These are phyloP conservation scores for Lepidopterella palustris DNA, from an alignment of 495 filamentous ascomycete genomes.

Conservation along the genomic window DNA sequence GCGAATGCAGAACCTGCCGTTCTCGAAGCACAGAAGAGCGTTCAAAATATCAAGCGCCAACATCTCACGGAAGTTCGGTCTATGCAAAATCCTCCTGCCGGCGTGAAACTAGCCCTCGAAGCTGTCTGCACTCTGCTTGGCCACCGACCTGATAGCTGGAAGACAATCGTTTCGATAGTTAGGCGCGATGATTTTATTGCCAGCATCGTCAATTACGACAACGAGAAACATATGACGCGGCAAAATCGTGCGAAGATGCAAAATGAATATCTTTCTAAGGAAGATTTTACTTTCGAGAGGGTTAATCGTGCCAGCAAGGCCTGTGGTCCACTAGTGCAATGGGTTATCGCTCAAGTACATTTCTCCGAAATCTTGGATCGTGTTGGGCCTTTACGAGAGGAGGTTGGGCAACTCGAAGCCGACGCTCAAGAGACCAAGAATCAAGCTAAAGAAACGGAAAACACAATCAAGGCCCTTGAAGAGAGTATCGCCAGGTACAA, in stretches of 20 bases:
- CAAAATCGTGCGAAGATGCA: constrained; percentile 79
- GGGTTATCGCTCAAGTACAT: constrained; percentile 94
- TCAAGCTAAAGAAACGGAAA: constrained; percentile 83
- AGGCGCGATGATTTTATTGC: constrained; percentile 94
- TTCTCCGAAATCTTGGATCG: constrained; percentile 95
- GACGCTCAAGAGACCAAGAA: constrained; percentile 89
- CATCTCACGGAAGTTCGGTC: constrained; percentile 96
- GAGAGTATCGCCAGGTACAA: constrained; percentile 94
- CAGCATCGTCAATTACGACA: constrained; percentile 96
- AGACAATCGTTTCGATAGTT: constrained; percentile 77
- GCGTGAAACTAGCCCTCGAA: constrained; percentile 87
- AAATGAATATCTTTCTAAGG: constrained; percentile 81
- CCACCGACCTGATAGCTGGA: constrained; percentile 86
- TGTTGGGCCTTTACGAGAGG: constrained; percentile 86
- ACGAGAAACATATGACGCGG: constrained; percentile 89
- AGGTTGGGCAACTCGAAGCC: constrained; percentile 80
- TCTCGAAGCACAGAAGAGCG: constrained; percentile 83
- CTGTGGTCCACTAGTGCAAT: constrained; percentile 93
- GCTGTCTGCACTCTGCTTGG: constrained; percentile 91
- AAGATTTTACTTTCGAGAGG: constrained; percentile 91
- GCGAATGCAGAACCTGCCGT: constrained; percentile 92
- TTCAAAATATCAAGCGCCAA: constrained; percentile 94
- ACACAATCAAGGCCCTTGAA: constrained; percentile 76
- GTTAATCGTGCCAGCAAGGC: constrained; percentile 94
- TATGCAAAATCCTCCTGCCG: constrained; percentile 84